Conservation (phyloP, 2,329 filamentous ascomycete genomes). For the Mollisia scopiformis region DNA sequence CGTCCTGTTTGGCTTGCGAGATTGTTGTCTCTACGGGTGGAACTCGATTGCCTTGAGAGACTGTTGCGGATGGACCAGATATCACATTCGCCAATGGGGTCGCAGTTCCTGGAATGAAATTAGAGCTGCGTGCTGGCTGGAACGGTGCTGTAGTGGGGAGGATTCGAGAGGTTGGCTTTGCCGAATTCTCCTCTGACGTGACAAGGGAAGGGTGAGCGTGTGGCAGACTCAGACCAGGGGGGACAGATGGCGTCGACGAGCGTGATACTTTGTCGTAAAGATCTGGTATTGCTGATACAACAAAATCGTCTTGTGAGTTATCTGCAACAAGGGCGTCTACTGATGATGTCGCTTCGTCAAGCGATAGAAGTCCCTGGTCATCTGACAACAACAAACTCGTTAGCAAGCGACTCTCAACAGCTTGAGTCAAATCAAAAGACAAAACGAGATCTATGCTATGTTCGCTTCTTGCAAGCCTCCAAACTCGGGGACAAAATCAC, state of each 20-base stretch:
- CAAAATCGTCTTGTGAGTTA: slow-evolving; percentile 30
- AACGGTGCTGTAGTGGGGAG: slow-evolving; percentile 34
- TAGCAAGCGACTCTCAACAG: slow-evolving; percentile 25
- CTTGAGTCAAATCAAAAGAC: background rate
- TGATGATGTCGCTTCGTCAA: slow-evolving; percentile 64
- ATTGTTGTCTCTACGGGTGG: slow-evolving; percentile 12
- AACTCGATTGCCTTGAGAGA: background rate
- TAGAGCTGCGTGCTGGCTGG: slow-evolving; percentile 30
- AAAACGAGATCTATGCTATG: slow-evolving; percentile 22
- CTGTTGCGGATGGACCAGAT: slow-evolving; percentile 17
- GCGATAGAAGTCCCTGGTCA: slow-evolving; percentile 59
- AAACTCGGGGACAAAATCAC: slow-evolving; percentile 43
- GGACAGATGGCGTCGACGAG: slow-evolving; percentile 44
- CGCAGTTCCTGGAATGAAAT: slow-evolving; percentile 28
- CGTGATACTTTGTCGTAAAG: slow-evolving; percentile 30
- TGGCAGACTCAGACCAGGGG: slow-evolving; percentile 46
- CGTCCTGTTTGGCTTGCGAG: slow-evolving; percentile 44
- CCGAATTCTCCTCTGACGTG: slow-evolving; percentile 26
- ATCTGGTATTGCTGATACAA: slow-evolving; percentile 13
- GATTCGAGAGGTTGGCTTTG: slow-evolving; percentile 30
- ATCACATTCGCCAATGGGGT: slow-evolving; percentile 34
- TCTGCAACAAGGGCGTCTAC: slow-evolving; percentile 73
- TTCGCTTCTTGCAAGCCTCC: slow-evolving; percentile 40
- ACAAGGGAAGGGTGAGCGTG: slow-evolving; percentile 42
- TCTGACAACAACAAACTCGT: slow-evolving; percentile 47